These are phyloP conservation scores for Coelastrella sp. DNA, from an alignment of 139 green algal species.

Conservation along the genomic window DNA sequence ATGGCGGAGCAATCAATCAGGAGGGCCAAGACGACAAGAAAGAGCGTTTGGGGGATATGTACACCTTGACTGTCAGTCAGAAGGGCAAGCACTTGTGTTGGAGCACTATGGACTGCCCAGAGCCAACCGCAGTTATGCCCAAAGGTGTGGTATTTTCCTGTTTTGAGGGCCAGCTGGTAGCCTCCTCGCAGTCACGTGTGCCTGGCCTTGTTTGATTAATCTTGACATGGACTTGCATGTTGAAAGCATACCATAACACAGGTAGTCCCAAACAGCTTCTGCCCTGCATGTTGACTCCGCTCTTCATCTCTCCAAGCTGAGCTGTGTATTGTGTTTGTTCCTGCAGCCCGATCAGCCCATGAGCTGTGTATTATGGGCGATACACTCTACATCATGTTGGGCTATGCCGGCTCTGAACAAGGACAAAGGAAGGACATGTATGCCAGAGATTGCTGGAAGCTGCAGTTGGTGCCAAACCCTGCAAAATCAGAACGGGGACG, in stretches of 20 bases:
- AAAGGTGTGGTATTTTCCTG: background rate
- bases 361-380: slow-evolving; percentile 16
- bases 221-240: too few relatives aligned
- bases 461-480: slow-evolving; percentile 2
- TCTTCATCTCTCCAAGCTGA: too few relatives aligned
- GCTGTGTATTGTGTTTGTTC: too few relatives aligned
- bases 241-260: too few relatives aligned
- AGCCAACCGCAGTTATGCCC: background rate
- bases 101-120: slow-evolving; percentile 9
- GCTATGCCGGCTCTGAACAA: slow-evolving; percentile 38
- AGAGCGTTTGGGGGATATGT: slow-evolving; percentile 14
- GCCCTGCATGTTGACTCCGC: too few relatives aligned
- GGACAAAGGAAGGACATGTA: background rate
- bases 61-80: background rate
- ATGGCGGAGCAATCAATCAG: slow-evolving; percentile 15
- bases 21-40: background rate
- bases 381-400: background rate
- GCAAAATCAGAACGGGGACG: background rate
- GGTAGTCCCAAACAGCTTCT: too few relatives aligned
- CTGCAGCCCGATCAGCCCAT: slow-evolving; percentile 37
- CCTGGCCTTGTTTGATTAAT: too few relatives aligned
- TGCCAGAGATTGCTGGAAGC: slow-evolving; percentile 28
- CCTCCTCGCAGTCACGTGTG: too few relatives aligned
- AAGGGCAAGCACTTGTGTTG: background rate
- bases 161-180: too few relatives aligned